A percentile compares a stretch with the other conserved stretches of the same genome.
These are phyloP conservation scores for Primulina tabacum DNA, from an alignment of 257 asterid genomes.

Conservation along the genomic window DNA sequence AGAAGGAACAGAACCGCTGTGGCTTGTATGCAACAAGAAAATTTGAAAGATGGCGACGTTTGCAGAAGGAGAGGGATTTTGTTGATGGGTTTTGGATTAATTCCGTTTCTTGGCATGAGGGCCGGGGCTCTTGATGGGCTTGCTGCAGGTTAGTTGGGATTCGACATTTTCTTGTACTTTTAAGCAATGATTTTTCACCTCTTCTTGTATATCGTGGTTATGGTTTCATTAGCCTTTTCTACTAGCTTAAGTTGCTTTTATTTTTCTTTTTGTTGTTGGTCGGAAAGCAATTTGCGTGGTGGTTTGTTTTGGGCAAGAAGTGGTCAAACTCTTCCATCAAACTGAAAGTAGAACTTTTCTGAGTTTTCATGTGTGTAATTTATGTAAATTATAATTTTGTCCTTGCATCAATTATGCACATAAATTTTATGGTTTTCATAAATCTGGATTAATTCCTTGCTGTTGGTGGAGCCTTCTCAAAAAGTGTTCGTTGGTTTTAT, in stretches of 20 bases:
- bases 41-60: constrained; percentile 27
- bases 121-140: constrained; percentile 37
- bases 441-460: constrained; percentile 3
- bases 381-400: no score
- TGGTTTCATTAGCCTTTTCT: not conserved
- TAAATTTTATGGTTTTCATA: no score
- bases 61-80: constrained; percentile 49
- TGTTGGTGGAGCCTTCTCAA: not conserved
- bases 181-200: constrained; percentile 6
- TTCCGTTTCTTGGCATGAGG: constrained; percentile 48
- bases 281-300: no score
- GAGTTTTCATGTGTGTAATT: no score
- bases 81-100: constrained; percentile 55
- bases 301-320: not conserved
- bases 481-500: not conserved
- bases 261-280: not conserved
- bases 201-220: not conserved
- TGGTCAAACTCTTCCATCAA: no score
- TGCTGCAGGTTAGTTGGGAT: constrained; percentile 37
- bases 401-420: no score
- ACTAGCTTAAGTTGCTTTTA: not conserved
- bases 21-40: constrained; percentile 38
- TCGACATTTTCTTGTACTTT: constrained; percentile 4
- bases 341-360: no score
- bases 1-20: constrained; percentile 27